These are phyloP conservation scores for Rhexocercosporidium sp. DNA, from an alignment of 2,329 filamentous ascomycete species.

Conservation along the genomic window DNA sequence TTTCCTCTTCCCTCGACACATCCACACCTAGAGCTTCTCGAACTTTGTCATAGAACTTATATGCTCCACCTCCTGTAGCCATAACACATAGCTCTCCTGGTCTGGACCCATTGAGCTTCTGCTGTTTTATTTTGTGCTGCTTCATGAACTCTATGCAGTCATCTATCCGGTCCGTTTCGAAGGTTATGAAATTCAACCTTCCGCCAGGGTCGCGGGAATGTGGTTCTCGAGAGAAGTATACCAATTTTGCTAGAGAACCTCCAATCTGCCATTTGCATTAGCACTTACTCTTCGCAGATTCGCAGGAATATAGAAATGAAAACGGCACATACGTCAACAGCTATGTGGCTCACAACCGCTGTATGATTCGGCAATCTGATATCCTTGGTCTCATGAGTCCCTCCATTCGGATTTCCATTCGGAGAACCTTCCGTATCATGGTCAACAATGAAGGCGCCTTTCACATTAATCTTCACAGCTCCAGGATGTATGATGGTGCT, in stretches of 20 bases:
- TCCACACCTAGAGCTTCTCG: conserved; percentile 83
- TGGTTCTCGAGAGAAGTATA: conserved; percentile 93
- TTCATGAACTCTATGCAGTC: conserved; percentile 92
- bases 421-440: conserved; percentile 65
- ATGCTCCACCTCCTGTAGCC: conserved; percentile 94
- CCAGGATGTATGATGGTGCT: conserved; percentile 61
- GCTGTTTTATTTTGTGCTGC: conserved; percentile 81
- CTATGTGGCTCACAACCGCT: conserved; percentile 93
- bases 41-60: conserved; percentile 95
- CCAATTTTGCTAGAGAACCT: conserved; percentile 92
- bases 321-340: conserved; percentile 78
- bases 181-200: conserved; percentile 91
- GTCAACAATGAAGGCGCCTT: conserved; percentile 95
- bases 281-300: background rate
- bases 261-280: conserved; percentile 70
- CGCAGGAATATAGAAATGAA: background rate
- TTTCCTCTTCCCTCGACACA: conserved; percentile 92
- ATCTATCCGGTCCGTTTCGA: conserved; percentile 94
- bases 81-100: conserved; percentile 84
- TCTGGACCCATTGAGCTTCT: conserved; percentile 73
- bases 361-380: conserved; percentile 97
- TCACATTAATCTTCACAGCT: conserved; percentile 92
- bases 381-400: conserved; percentile 78
- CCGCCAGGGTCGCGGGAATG: conserved; percentile 82
- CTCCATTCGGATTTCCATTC: conserved; percentile 50